Base-by-base conservation (phyloP, 495 filamentous ascomycete genomes). In the Annulohypoxylon moriforme region DNA sequence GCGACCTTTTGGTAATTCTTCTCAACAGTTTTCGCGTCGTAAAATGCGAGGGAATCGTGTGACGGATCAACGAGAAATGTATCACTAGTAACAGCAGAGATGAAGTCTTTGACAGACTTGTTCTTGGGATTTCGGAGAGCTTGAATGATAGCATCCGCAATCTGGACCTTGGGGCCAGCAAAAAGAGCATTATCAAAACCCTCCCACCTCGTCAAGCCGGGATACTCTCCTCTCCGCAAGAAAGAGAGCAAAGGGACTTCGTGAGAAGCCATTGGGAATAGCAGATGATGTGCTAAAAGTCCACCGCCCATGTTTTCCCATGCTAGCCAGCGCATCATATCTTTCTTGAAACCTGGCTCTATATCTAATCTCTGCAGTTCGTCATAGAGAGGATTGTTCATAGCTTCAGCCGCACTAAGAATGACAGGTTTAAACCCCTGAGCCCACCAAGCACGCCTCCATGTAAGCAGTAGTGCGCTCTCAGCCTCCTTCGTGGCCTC, bases 231-330 rank as follows among this genome's bases (percentile, higher is more conserved):
- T 7, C 89, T 85, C 49, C 95, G 89, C 29, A 98, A 83, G 61
- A 88, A 90, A 0, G 85, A 79, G 42, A 99, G 81, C 7, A 94
- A 80, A 3, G 86, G 74, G 69, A 97, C 94, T 67, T 96, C 88
- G 69, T 89, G 87, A 60, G 88, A 75, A 1, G 87, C 94, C 94
- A 98, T 98, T 14, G 96, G 96, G 58, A 97, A 87, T 29, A 93
- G 87, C 7, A 89, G 83, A 81, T 91, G 91, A 76, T 96, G 89
- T 20, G 91, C 88, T 9, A 99, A 85, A 16, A 97, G 79, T 4
- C 96, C 96, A 29, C 89, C 89, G n/a, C 92, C 90, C 92, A 97
- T 96, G 61, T 91, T 89, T 18, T 92, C 93, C 94, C 94, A 99
- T 3, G 96, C 96, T 61, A 97, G 80, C 94, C 94, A 98, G 61